Base-by-base conservation (phyloP, 306 rosid species). In the Cucumis hystrix region DNA sequence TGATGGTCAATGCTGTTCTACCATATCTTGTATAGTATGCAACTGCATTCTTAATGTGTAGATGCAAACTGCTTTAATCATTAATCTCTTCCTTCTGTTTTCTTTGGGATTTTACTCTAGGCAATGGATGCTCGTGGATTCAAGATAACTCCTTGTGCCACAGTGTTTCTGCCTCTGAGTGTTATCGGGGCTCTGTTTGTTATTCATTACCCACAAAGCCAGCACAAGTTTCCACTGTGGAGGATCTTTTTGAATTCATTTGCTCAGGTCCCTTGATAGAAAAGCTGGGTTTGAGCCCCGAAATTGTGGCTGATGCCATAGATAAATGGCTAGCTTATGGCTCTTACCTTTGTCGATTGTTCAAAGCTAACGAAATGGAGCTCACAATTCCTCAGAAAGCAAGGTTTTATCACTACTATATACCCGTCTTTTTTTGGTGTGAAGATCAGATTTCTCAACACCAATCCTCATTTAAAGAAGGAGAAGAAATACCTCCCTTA, bases 341-440 rank as follows among this genome's bases (percentile, higher is more conserved):
- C 47, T 78, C 72, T 69, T 59, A 82, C 41, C 81, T 95, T 35
- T 88, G 97, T 79, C 85, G 79, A 62, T 78, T 92, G 75, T 95
- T 95, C 83, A 86, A 88, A 83, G 91, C 92, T 73, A 89, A 87
- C n/a, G 97, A 92, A 57, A 59, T 95, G 86, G 80, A 64, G 80
- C 89, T 95, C 45, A 83, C 88, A 2, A 83, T 68, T 45, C 88
- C 93, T 63, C 97, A 95, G 76, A 92, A 92, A 84, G 97, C 92
- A 75, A 87, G 99, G 90, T 30, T 95, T 15, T 95, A 90, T 83
- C 99, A 92, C 80, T 95, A 95, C 86, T 95, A 95, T 55, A 76
- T 95, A 78, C 97, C 97, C 0, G 92, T 95, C 64, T 92, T 95
- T 85, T 21, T 95, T 20, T 92, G 99, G 99, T 90, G 97, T 76